Conservation (phyloP, 2,329 filamentous ascomycete genomes). For the Parascedosporium putredinis region DNA sequence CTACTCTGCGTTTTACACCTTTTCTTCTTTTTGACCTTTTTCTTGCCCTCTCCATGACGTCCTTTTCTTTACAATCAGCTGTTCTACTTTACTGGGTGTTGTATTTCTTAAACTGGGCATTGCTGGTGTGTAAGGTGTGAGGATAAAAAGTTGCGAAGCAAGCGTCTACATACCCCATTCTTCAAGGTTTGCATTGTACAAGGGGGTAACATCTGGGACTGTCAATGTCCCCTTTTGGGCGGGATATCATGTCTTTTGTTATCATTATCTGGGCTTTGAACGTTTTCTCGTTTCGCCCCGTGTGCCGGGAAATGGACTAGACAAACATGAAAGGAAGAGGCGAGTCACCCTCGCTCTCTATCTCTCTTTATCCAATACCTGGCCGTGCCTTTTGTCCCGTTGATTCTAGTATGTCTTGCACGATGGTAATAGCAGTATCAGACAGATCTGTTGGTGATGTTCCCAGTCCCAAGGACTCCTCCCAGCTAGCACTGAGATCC, state of each 20-base stretch:
- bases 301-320: not conserved
- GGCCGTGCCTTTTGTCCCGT: no score
- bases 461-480: no score
- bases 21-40: conserved; percentile 3
- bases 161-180: conserved; percentile 3
- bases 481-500: no score
- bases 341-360: not conserved
- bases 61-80: conserved; percentile 5
- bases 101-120: no score
- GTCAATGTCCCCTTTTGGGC: not conserved
- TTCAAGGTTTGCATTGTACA: conserved; percentile 1
- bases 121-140: not conserved
- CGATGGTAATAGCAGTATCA: no score
- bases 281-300: not conserved
- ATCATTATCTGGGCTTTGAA: not conserved
- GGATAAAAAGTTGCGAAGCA: not conserved
- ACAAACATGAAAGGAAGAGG: conserved; percentile 2
- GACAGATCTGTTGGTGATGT: no score
- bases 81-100: no score
- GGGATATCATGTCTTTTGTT: conserved; percentile 1
- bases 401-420: no score
- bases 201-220: not conserved
- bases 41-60: not conserved
- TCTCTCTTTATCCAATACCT: no score
- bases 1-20: not conserved